Evolutionary conservation across 306 rosid genomes (phyloP), one percentile per base, ranked within the genome.

Genomic region (Rubus parviflorus): DNA sequence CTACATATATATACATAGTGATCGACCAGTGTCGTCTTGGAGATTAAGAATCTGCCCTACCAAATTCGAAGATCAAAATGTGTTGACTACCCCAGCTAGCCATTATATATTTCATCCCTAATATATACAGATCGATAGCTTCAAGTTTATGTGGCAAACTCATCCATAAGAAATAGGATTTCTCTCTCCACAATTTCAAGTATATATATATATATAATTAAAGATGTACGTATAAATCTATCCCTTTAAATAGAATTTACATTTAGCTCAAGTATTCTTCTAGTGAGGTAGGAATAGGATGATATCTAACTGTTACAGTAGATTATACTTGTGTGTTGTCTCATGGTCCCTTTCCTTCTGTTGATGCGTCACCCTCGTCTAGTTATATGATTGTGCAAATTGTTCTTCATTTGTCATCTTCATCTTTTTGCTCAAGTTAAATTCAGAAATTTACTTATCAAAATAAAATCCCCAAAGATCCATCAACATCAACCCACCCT

Each of bases 351-450:
- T 45, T 79, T 40, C 25, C 20, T 23, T 54, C 12, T 57, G 75
- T 38, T 43, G 65, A 68, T 47, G 83, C 65, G 84, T 80, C 76
- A 69, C 35, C 40, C 79, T 77, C 84, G 64, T 76, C 81, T 12
- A 16, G 23, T 2, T 1, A 10, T 4, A 60, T 60, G 19, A n/a
- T 62, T 51, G 11, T 19, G 57, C 68, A 37, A 35, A 65, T 58
- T 79, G 48, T 30, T 5, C 65, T 74, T 7, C 68, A 57, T 19
- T 42, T 75, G 77, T 77, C 78, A 46, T 16, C 49, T n/a, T 43
- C 80, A 23, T 67, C 30, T 1, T 30, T 30, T 23, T 41, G 83
- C 77, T 56, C 6, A 8, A 6, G 35, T 17, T 53, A 68, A 68
- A 70, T 49, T 46, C 37, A 64, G 22, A 37, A 35, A 64, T 14